Evolutionary conservation across 768 basidiomycete genomes (phyloP).

Genomic region (Psilocybe tampanensis): DNA sequence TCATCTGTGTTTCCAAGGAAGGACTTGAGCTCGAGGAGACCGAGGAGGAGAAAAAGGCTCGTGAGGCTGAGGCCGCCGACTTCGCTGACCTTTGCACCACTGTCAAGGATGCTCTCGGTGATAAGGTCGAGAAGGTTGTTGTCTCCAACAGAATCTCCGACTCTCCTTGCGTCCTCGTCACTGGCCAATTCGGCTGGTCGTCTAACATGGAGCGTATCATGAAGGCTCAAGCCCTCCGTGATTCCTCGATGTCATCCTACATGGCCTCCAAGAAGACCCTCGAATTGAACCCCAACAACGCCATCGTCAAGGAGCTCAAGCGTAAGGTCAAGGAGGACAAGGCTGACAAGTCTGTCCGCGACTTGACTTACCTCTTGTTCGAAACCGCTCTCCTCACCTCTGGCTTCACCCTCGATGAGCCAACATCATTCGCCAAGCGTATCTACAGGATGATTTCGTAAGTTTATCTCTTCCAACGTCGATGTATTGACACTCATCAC

Average conservation of each 20-base stretch:
- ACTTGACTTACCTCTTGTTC: conserved; percentile 93
- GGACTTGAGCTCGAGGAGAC: conserved; percentile 99
- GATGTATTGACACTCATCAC: background rate
- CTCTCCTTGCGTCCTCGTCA: conserved; percentile 96
- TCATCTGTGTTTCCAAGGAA: conserved; percentile 98
- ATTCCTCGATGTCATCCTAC: conserved; percentile 98
- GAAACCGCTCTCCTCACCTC: conserved; percentile 97
- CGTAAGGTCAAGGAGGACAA: conserved; percentile 96
- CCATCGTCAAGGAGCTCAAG: conserved; percentile 96
- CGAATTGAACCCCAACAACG: conserved; percentile 90
- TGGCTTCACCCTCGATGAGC: conserved; percentile 95
- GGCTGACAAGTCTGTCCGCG: conserved; percentile 97
- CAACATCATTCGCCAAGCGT: conserved; percentile 91
- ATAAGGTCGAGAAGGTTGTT: conserved; percentile 99
- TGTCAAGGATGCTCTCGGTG: conserved; percentile 98
- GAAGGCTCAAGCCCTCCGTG: conserved; percentile 97
- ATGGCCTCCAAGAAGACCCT: conserved; percentile 99
- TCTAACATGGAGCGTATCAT: conserved; percentile 99
- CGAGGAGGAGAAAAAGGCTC: conserved; percentile 91
- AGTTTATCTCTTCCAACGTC: background rate
- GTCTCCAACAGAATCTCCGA: conserved; percentile 97
- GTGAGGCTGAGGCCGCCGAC: conserved; percentile 83
- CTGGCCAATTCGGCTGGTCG: conserved; percentile 99
- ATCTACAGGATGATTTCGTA: conserved; percentile 94
- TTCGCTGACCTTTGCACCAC: conserved; percentile 89